Evolutionary conservation across 1,284 basidiomycete genomes (phyloP).

Genomic region (Cystobasidium pallidum): DNA sequence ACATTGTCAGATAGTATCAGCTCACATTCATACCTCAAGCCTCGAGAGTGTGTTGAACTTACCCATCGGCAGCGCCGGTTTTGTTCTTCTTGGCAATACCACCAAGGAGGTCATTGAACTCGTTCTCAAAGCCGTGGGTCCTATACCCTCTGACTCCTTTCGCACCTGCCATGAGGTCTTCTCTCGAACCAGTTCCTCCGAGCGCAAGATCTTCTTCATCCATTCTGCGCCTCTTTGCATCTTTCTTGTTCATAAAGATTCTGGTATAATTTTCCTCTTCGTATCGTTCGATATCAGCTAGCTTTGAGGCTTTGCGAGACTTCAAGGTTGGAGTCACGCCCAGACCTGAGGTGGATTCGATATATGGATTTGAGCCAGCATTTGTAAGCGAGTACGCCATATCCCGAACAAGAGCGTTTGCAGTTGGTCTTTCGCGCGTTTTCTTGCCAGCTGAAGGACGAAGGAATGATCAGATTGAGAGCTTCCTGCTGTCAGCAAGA

Average conservation of each 20-base stretch:
- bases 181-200: slow-evolving; percentile 61
- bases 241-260: slow-evolving; percentile 87
- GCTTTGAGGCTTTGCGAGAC: slow-evolving; percentile 72
- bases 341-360: slow-evolving; percentile 78
- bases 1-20: not conserved
- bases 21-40: too few relatives aligned
- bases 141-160: slow-evolving; percentile 58
- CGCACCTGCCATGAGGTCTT: slow-evolving; percentile 45
- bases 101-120: slow-evolving; percentile 58
- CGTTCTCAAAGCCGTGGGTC: slow-evolving; percentile 54
- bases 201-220: slow-evolving; percentile 92
- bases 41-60: not conserved
- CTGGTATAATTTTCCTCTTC: slow-evolving; percentile 97
- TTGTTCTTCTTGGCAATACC: slow-evolving; percentile 47
- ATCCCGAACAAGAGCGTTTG: slow-evolving; percentile 51
- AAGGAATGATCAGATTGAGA: not conserved
- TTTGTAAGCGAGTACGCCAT: slow-evolving; percentile 61
- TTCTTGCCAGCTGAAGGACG: slow-evolving; percentile 56
- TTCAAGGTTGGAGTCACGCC: slow-evolving; percentile 54
- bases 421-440: slow-evolving; percentile 39
- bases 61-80: slow-evolving; percentile 41
- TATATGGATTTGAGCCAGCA: slow-evolving; percentile 62
- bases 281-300: slow-evolving; percentile 82
- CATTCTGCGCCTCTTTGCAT: slow-evolving; percentile 71
- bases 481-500: too few relatives aligned